These are phyloP conservation scores for Streptanthus diversifolius DNA, from an alignment of 345 rosid species.

Conservation along the genomic window DNA sequence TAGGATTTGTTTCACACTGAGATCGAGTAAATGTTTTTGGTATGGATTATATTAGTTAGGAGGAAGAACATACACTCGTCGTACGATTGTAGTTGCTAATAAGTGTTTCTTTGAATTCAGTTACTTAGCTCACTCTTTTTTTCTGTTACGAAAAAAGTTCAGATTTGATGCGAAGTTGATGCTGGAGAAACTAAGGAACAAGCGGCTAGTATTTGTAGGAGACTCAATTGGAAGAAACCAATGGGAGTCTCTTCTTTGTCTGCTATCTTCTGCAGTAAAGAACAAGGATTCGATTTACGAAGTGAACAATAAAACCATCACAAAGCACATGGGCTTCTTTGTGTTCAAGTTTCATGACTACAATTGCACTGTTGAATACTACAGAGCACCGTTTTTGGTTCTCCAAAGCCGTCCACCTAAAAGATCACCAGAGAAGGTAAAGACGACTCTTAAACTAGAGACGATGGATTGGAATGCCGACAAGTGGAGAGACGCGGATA, in stretches of 20 bases:
- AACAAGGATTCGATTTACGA: slow-evolving; percentile 63
- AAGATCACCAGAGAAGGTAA: slow-evolving; percentile 48
- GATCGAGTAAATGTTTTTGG: not conserved
- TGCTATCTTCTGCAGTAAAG: slow-evolving; percentile 66
- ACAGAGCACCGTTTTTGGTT: slow-evolving; percentile 83
- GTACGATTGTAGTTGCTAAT: not conserved
- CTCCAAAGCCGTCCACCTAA: slow-evolving; percentile 75
- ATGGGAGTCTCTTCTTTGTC: slow-evolving; percentile 90
- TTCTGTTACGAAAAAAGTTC: not conserved
- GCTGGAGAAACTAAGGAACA: slow-evolving; percentile 79
- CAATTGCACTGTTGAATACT: slow-evolving; percentile 87
- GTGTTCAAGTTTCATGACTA: slow-evolving; percentile 71
- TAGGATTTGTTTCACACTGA: not conserved
- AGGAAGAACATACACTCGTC: not conserved
- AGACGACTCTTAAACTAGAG: slow-evolving; percentile 74
- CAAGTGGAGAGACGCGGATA: slow-evolving; percentile 78
- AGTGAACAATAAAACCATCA: slow-evolving; percentile 80
- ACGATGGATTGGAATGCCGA: slow-evolving; percentile 72
- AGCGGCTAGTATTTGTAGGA: slow-evolving; percentile 78
- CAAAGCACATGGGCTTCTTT: slow-evolving; percentile 86
- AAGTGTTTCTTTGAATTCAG: not conserved
- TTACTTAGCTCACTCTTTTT: not conserved
- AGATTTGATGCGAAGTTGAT: slow-evolving; percentile 78
- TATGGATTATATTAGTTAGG: not conserved
- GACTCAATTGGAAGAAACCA: slow-evolving; percentile 97